Evolutionary conservation across 208 protist species (phyloP), one percentile per base, ranked within the genome.

Genomic region (Strigomonas galati): DNA sequence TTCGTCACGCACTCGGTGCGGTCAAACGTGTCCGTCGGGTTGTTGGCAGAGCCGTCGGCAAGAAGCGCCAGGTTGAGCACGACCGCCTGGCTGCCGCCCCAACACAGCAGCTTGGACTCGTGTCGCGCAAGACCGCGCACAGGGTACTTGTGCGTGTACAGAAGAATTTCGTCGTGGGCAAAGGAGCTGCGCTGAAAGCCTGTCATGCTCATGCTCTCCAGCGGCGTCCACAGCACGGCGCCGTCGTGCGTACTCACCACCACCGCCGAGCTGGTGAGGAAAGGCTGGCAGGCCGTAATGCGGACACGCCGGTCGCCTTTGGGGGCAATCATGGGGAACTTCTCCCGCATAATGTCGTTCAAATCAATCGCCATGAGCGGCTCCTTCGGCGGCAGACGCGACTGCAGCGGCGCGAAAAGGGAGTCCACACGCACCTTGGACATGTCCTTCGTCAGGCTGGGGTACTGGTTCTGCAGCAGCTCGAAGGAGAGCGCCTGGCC

Each of bases 241-340:
- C 89, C 89, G 23, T 31, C 66, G 35, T 83, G 44, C 10, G 78
- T 88, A 9, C 82, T 82, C 19, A 81, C 84, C 17, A 76, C 84
- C 43, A 94, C 61, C 27, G 82, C 80, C 4, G 73, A 69, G 21
- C 82, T 66, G 37, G 78, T 76, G 40, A 92, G 74, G 61, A 89
- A 87, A 10, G 89, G 83, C 55, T 88, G 79, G 59, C 89, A 94
- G 1, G 84, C 79, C 1, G 81, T 89, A 15, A 92, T 60, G 59
- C 72, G 76, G 44, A 78, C 62, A 19, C 62, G 68, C 58, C 32
- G 24, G 15, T 67, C 57, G 46, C 23, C 32, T 55, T 28, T 37
- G 14, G 61, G 51, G 30, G 58, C 53, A 4, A 69, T 26, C 19
- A 23, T 7, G 0, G 71, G 62, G 31, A 69, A 79, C 7, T 35